Evolutionary conservation across 768 basidiomycete genomes (phyloP).

Genomic region (Mycena venus): DNA sequence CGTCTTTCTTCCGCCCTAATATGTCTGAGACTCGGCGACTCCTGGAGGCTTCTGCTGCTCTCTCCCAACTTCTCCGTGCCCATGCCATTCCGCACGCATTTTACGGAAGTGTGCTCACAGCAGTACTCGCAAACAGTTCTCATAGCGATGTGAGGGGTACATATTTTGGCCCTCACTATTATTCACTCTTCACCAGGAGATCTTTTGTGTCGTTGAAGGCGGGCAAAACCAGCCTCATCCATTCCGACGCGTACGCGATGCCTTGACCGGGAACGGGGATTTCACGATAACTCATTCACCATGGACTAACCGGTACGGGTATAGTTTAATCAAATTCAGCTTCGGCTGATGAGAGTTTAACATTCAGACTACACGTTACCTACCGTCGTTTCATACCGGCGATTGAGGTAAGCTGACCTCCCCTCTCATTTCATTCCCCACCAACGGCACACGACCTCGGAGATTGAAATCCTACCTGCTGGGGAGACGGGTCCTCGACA

Average conservation of each 20-base stretch:
- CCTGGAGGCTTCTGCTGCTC: constrained; percentile 81
- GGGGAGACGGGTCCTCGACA: constrained; percentile 86
- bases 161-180: constrained; percentile 28
- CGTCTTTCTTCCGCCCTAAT: constrained; percentile 41
- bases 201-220: constrained; percentile 87
- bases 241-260: constrained; percentile 86
- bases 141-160: constrained; percentile 68
- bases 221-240: constrained; percentile 73
- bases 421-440: constrained; percentile 4
- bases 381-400: constrained; percentile 84
- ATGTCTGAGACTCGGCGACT: constrained; percentile 84
- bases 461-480: constrained; percentile 89
- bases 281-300: constrained; percentile 80
- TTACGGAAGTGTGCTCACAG: constrained; percentile 80
- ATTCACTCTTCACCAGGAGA: constrained; percentile 68
- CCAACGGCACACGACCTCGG: constrained; percentile 27
- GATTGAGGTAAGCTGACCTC: constrained; percentile 70
- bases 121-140: constrained; percentile 74
- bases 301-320: constrained; percentile 85
- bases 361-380: constrained; percentile 75
- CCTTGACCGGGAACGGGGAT: constrained; percentile 72
- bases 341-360: constrained; percentile 15
- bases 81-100: constrained; percentile 83
- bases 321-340: constrained; percentile 4
- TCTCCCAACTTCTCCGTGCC: constrained; percentile 73